Evolutionary conservation across 192 early-diverging fungal species (phyloP).

Genomic region (Backusella luteola): DNA sequence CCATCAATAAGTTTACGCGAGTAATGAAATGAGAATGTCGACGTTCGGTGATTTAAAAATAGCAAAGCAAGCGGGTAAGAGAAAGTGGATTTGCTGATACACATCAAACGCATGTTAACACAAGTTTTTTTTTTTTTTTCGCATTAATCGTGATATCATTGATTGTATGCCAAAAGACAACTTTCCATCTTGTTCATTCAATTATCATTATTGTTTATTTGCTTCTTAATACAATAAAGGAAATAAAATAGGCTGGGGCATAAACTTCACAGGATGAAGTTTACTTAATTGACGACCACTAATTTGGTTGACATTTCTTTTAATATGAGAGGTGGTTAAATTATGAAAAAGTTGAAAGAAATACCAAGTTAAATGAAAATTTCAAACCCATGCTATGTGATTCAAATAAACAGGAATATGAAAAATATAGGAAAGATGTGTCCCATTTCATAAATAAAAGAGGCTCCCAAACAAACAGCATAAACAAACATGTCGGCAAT

Average conservation of each 20-base stretch:
- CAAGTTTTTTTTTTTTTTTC: not conserved
- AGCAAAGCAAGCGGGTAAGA: not conserved
- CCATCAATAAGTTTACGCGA: not conserved
- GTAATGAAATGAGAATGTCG: not conserved
- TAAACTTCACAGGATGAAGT: not conserved
- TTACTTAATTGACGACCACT: not conserved
- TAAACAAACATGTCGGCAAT: not conserved
- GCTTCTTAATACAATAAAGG: not conserved
- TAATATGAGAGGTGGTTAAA: not conserved
- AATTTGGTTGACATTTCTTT: not conserved
- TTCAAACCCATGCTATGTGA: not conserved
- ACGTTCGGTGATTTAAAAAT: not conserved
- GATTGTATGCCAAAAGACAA: not conserved
- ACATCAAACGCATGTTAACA: not conserved
- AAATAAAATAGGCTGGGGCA: not conserved
- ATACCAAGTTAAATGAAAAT: not conserved
- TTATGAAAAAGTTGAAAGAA: not conserved
- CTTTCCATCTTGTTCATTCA: not conserved
- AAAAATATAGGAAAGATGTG: not conserved
- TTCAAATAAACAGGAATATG: not conserved
- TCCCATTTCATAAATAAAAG: not conserved
- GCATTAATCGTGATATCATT: not conserved
- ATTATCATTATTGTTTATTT: not conserved
- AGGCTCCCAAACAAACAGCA: not conserved
- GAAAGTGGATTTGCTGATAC: not conserved